phyloP scores from a whole-genome alignment of 78 protist species.

The Diacronema lutheri region DNA sequence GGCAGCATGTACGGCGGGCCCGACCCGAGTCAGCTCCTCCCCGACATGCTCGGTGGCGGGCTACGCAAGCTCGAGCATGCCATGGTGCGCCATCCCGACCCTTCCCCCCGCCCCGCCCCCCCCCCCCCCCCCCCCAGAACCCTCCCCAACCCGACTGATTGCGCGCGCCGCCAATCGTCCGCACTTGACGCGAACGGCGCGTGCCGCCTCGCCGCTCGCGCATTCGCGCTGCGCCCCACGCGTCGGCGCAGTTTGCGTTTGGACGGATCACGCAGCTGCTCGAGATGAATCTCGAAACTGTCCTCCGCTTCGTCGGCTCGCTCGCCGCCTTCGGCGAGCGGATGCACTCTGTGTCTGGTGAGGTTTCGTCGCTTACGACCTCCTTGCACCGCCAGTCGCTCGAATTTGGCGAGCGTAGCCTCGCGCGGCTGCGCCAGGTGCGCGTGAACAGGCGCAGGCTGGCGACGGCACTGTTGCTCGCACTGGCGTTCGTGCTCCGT shows the following conservation, averaged over 20 bases:
- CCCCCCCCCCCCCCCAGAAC: not conserved
- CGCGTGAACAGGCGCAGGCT: too few relatives aligned
- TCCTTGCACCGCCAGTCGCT: not conserved
- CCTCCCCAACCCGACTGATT: not conserved
- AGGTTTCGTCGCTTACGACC: not conserved
- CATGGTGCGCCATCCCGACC: not conserved
- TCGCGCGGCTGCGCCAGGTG: too few relatives aligned
- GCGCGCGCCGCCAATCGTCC: too few relatives aligned
- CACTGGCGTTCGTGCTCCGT: too few relatives aligned
- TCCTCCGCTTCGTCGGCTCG: not conserved
- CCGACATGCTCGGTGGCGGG: not conserved
- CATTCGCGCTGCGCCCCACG: not conserved
- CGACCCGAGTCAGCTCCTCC: too few relatives aligned
- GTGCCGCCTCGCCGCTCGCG: not conserved
- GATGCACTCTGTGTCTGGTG: not conserved
- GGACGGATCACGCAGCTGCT: not conserved
- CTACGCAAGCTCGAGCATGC: not conserved
- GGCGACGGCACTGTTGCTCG: too few relatives aligned
- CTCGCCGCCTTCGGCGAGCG: not conserved
- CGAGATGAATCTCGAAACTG: not conserved
- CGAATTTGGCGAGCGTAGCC: not conserved
- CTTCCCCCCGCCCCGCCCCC: not conserved
- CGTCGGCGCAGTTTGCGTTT: not conserved
- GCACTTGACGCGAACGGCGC: too few relatives aligned
- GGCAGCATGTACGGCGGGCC: not conserved